phyloP scores from a whole-genome alignment of 495 filamentous ascomycete genomes.

The Penicillium parvum region DNA sequence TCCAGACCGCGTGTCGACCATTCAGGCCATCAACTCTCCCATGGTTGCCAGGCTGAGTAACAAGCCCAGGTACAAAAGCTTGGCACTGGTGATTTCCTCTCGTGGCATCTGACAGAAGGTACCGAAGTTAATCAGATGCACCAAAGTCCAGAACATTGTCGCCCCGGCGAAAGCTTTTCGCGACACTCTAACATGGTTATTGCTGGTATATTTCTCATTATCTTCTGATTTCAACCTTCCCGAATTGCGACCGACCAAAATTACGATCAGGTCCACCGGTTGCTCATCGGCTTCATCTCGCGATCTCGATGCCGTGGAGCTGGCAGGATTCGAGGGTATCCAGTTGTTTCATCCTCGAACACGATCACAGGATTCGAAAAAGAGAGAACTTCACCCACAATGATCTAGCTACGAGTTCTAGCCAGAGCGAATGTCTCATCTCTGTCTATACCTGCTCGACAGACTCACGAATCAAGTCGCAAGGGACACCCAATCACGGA shows the following conservation, averaged over 20 bases:
- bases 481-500: slow-evolving; percentile 4
- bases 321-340: background rate
- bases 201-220: no score
- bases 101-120: background rate
- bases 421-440: slow-evolving; percentile 8
- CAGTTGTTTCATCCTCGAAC: background rate
- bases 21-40: background rate
- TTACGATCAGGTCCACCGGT: background rate
- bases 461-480: slow-evolving; percentile 2
- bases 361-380: no score
- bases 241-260: background rate
- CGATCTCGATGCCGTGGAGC: slow-evolving; percentile 6
- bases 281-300: background rate
- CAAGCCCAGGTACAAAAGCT: slow-evolving; percentile 12
- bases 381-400: no score
- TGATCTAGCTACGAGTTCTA: no score
- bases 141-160: slow-evolving; percentile 8
- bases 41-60: slow-evolving; percentile 4
- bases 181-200: slow-evolving; percentile 1
- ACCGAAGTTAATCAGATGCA: slow-evolving; percentile 1
- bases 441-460: background rate
- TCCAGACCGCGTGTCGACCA: slow-evolving; percentile 2
- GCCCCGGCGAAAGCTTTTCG: slow-evolving; percentile 7
- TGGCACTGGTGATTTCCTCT: slow-evolving; percentile 4
- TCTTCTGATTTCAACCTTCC: background rate